These are phyloP conservation scores for Filobasidium uniguttulatum DNA, from an alignment of 1,284 basidiomycete species.

Conservation along the genomic window DNA sequence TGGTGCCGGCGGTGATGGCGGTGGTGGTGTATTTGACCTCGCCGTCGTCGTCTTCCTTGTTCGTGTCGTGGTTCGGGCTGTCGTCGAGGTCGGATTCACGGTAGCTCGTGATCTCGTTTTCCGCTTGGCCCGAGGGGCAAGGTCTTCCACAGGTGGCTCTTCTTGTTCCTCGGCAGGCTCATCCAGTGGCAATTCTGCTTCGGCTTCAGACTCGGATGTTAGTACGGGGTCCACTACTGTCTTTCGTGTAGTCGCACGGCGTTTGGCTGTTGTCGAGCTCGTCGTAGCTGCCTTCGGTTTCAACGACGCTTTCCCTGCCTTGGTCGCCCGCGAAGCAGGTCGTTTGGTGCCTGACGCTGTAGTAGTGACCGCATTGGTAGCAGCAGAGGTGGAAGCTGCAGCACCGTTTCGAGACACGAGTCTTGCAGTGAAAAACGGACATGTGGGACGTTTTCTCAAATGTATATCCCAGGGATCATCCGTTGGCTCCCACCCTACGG, in stretches of 20 bases:
- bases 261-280: background rate
- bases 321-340: background rate
- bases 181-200: background rate
- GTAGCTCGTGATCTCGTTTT: background rate
- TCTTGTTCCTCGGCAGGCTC: background rate
- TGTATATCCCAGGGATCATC: conserved; percentile 65
- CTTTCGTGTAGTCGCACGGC: background rate
- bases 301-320: background rate
- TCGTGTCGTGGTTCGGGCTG: background rate
- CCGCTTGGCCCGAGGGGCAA: background rate
- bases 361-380: too few species aligned
- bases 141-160: background rate
- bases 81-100: background rate
- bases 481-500: conserved; percentile 63
- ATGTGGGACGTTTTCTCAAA: conserved; percentile 24
- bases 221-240: too few species aligned
- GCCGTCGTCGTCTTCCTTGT: background rate
- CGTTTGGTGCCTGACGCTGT: background rate
- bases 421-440: conserved; percentile 30
- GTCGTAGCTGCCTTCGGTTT: background rate
- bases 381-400: too few species aligned
- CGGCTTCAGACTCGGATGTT: too few species aligned
- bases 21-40: too few species aligned
- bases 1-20: too few species aligned
- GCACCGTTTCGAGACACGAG: too few species aligned